Evolutionary conservation across 768 basidiomycete genomes (phyloP).

Genomic region (Pulveroboletus sp.): DNA sequence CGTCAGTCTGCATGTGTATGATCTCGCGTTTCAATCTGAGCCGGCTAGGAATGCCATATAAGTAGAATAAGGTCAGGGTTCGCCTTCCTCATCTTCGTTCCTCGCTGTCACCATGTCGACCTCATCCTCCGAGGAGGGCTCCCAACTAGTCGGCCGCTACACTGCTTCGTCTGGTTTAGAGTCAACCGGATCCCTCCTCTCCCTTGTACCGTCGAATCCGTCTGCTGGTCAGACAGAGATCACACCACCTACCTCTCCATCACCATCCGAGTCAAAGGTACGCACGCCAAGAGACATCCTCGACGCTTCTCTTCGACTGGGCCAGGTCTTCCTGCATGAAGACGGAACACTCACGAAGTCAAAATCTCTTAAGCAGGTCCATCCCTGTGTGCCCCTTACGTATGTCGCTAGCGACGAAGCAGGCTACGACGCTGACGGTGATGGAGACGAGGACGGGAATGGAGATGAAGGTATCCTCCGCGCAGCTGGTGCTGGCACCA

Average conservation of each 20-base stretch:
- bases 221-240: constrained; percentile 19
- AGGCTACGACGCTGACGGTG: constrained; percentile 26
- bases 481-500: not conserved
- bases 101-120: constrained; percentile 4
- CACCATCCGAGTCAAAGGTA: constrained; percentile 4
- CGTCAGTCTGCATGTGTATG: not conserved
- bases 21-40: constrained; percentile 11
- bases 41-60: constrained; percentile 3
- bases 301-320: constrained; percentile 12
- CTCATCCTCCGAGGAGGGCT: constrained; percentile 13
- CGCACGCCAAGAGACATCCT: constrained; percentile 10
- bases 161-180: constrained; percentile 10
- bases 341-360: not conserved
- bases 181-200: constrained; percentile 11
- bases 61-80: constrained; percentile 5
- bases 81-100: not conserved
- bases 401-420: constrained; percentile 13
- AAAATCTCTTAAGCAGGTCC: not conserved
- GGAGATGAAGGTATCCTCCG: not conserved
- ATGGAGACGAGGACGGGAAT: not conserved
- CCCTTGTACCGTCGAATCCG: constrained; percentile 8
- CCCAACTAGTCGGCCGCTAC: not conserved
- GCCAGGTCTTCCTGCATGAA: not conserved
- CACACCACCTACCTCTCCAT: constrained; percentile 21
- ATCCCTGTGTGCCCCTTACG: not conserved